Conservation (phyloP, 768 basidiomycete species). For the Rhodotorula taiwanensis region DNA sequence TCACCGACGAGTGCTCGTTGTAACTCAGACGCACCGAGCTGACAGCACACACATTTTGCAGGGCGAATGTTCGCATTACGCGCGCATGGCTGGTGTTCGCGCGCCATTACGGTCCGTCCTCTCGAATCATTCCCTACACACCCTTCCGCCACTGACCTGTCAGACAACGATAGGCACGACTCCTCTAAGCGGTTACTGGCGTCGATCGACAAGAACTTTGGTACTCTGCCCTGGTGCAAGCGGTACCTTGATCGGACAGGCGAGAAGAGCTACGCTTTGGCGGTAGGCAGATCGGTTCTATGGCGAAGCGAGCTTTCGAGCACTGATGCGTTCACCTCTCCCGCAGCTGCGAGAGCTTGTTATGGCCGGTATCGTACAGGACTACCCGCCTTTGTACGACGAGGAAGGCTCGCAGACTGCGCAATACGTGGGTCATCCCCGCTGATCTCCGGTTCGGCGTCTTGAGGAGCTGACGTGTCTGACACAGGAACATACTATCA, state of each 20-base stretch:
- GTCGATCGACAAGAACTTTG: slow-evolving; percentile 85
- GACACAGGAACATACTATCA: slow-evolving; percentile 49
- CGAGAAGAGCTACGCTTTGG: slow-evolving; percentile 86
- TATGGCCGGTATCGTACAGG: slow-evolving; percentile 74
- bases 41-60: slow-evolving; percentile 12
- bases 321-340: not conserved
- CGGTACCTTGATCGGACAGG: slow-evolving; percentile 88
- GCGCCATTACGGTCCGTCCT: slow-evolving; percentile 63
- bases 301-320: too few species aligned
- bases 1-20: not conserved
- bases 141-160: slow-evolving; percentile 9
- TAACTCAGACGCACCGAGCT: not conserved
- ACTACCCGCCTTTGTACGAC: slow-evolving; percentile 82
- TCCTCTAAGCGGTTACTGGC: slow-evolving; percentile 78
- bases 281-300: too few species aligned
- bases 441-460: not conserved
- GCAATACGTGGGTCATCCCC: slow-evolving; percentile 50
- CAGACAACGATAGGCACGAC: slow-evolving; percentile 54
- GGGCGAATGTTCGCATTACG: slow-evolving; percentile 94
- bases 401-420: slow-evolving; percentile 75
- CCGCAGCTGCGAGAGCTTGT: slow-evolving; percentile 83
- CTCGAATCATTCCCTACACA: not conserved
- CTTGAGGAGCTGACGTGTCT: not conserved
- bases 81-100: slow-evolving; percentile 62
- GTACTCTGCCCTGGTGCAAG: slow-evolving; percentile 89